Percentiles rank a stretch among this genome's conserved stretches.
Conservation (phyloP, 208 protist species). For the Leptomonas pyrrhocoris region DNA sequence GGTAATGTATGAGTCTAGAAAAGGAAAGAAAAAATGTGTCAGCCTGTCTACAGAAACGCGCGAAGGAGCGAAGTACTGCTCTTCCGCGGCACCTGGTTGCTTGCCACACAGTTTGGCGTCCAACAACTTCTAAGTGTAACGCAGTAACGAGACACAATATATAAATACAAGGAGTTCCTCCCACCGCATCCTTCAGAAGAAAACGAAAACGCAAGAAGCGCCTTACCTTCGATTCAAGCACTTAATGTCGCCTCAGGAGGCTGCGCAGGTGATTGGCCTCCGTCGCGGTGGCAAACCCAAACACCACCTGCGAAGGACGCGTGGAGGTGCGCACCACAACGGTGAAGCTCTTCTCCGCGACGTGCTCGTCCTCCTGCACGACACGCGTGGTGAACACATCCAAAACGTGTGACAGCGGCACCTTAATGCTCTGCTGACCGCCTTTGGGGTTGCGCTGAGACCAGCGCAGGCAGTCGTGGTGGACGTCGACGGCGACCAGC, state of each 20-base stretch:
- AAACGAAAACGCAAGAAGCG: not conserved
- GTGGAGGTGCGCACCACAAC: slow-evolving; percentile 66
- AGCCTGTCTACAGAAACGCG: too few species aligned
- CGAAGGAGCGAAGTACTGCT: too few species aligned
- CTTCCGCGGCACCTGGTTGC: too few species aligned
- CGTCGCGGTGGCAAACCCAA: slow-evolving; percentile 62
- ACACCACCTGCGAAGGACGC: slow-evolving; percentile 80
- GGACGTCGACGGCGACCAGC: slow-evolving; percentile 68
- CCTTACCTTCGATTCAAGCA: not conserved
- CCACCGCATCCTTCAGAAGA: not conserved
- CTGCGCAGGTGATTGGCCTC: slow-evolving; percentile 63
- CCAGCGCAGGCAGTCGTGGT: slow-evolving; percentile 68
- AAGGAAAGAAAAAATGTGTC: too few species aligned
- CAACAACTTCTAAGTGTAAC: too few species aligned
- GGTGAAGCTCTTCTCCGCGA: slow-evolving; percentile 58
- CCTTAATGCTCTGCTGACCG: slow-evolving; percentile 64
- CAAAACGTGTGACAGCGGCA: slow-evolving; percentile 46
- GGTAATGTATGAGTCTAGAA: too few species aligned
- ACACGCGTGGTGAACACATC: slow-evolving; percentile 55
- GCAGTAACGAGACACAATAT: too few species aligned
- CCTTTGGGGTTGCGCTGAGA: slow-evolving; percentile 73
- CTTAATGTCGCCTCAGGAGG: slow-evolving; percentile 29
- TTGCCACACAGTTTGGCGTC: too few species aligned
- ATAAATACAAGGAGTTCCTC: too few species aligned
- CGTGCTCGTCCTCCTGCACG: slow-evolving; percentile 49